Percentiles rank a stretch among this genome's conserved stretches.
Conservation (phyloP, 257 asterid genomes). For the Solanum etuberosum region DNA sequence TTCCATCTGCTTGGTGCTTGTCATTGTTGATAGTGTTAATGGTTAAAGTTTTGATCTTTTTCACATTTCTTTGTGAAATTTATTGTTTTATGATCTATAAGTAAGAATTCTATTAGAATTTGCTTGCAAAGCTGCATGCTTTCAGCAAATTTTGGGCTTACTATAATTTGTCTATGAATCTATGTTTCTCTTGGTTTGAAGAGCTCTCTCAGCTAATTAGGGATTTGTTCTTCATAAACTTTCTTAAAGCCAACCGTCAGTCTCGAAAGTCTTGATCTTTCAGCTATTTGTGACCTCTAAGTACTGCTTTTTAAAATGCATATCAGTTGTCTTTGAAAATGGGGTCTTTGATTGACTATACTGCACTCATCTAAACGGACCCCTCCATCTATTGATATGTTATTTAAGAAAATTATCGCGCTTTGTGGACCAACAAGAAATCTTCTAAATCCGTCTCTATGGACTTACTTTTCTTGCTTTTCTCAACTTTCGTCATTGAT, state of each 20-base stretch:
- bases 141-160: neutral
- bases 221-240: neutral
- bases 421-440: constrained; percentile 2
- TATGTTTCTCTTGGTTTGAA: neutral
- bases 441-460: neutral
- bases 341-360: neutral
- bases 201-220: neutral
- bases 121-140: neutral
- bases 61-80: neutral
- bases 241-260: neutral
- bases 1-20: neutral
- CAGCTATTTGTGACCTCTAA: neutral
- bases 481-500: constrained; percentile 18
- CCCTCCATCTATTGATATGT: neutral
- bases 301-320: neutral
- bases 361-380: neutral
- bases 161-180: neutral
- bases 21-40: neutral
- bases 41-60: neutral
- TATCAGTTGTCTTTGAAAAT: neutral
- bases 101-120: neutral
- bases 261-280: neutral
- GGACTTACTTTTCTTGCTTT: constrained; percentile 12
- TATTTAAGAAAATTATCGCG: neutral
- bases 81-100: neutral